These are phyloP conservation scores for Plasmodium inui DNA, from an alignment of 169 alveolate genomes.

Conservation along the genomic window DNA sequence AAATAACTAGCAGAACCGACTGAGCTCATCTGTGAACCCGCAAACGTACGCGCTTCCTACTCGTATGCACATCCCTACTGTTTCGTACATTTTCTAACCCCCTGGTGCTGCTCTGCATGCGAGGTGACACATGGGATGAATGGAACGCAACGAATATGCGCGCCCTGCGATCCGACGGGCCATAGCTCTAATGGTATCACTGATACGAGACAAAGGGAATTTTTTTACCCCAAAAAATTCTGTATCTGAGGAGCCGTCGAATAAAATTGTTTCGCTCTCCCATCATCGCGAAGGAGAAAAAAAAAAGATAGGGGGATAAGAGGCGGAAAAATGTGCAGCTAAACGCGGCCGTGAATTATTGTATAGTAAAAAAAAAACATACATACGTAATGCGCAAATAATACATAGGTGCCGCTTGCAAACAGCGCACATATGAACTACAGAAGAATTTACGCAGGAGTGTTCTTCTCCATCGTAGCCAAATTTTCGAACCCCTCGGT, in stretches of 20 bases:
- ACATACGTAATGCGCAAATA: neutral
- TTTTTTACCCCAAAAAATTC: neutral
- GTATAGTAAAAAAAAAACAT: slow-evolving; percentile 5
- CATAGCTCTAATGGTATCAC: neutral
- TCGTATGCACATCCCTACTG: neutral
- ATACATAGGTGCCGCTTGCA: neutral
- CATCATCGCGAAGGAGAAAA: neutral
- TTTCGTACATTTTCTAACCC: neutral
- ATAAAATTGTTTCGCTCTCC: neutral
- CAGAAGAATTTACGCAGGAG: neutral
- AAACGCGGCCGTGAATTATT: neutral
- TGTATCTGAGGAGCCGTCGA: neutral
- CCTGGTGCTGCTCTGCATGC: neutral
- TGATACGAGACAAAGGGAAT: neutral
- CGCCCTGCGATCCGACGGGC: neutral
- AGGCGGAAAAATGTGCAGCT: neutral
- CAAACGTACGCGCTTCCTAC: neutral
- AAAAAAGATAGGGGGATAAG: neutral
- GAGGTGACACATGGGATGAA: neutral
- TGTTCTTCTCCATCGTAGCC: slow-evolving; percentile 18
- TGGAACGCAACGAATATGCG: neutral
- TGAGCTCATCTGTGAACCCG: neutral
- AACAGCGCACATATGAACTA: slow-evolving; percentile 9
- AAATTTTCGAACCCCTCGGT: neutral
- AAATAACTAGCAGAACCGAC: neutral